These are phyloP conservation scores for Didymella pinodella DNA, from an alignment of 2,329 filamentous ascomycete genomes.

Conservation along the genomic window DNA sequence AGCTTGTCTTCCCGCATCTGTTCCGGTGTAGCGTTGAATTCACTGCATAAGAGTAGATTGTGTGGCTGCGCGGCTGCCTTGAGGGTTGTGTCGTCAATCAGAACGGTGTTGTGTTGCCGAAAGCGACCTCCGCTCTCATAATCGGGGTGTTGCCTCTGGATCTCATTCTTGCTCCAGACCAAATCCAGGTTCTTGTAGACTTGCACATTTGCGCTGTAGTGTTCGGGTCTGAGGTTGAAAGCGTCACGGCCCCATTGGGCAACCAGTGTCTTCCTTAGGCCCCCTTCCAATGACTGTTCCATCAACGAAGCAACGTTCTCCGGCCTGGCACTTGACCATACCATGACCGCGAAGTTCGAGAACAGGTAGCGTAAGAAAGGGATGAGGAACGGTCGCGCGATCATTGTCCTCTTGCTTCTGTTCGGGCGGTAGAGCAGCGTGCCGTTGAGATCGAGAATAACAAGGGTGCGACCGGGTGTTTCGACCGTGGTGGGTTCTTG, in stretches of 20 bases:
- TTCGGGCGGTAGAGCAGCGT: conserved; percentile 79
- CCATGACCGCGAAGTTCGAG: conserved; percentile 76
- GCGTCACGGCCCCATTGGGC: conserved; percentile 81
- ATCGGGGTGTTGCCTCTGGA: conserved; percentile 55
- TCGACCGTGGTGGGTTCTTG: conserved; percentile 42
- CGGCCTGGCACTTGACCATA: conserved; percentile 88
- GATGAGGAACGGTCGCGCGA: conserved; percentile 71
- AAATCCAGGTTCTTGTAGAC: conserved; percentile 85
- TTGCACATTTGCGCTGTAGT: conserved; percentile 77
- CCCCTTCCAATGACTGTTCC: conserved; percentile 65
- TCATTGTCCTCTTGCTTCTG: conserved; percentile 59
- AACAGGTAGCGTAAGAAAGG: conserved; percentile 78
- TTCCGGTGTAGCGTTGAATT: conserved; percentile 67
- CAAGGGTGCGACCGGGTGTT: conserved; percentile 70
- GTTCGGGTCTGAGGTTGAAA: conserved; percentile 69
- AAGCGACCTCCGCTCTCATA: conserved; percentile 60
- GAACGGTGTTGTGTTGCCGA: conserved; percentile 84
- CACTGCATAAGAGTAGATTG: conserved; percentile 82
- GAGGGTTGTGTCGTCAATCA: conserved; percentile 83
- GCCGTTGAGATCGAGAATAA: conserved; percentile 93
- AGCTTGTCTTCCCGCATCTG: conserved; percentile 56
- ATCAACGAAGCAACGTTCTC: conserved; percentile 76
- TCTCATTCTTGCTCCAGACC: conserved; percentile 68
- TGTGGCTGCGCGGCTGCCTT: conserved; percentile 85
- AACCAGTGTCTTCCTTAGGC: conserved; percentile 65